phyloP scores from a whole-genome alignment of 306 rosid genomes.

The Fragaria iinumae region DNA sequence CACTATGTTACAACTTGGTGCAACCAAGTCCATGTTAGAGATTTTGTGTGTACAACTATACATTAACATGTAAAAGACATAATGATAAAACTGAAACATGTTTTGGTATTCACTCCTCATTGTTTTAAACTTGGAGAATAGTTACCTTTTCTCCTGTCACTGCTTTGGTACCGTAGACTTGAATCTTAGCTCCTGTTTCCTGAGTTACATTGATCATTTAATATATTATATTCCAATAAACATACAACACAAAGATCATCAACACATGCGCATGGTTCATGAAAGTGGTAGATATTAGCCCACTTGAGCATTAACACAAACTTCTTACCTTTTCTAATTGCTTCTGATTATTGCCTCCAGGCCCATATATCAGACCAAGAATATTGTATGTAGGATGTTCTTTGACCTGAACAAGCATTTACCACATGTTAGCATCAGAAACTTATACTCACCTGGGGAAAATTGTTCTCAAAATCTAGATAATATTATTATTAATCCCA shows the following conservation, averaged over 20 bases:
- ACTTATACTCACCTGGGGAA: not conserved
- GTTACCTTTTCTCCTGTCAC: constrained; percentile 70
- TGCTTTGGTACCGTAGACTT: constrained; percentile 64
- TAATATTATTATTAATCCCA: not conserved
- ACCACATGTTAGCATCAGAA: constrained; percentile 18
- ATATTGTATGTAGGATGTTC: constrained; percentile 76
- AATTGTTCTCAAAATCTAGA: not conserved
- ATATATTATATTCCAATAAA: not conserved
- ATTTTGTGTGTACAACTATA: not conserved
- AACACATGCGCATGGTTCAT: not conserved
- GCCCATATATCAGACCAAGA: constrained; percentile 70
- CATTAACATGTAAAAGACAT: not conserved
- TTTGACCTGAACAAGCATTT: constrained; percentile 59
- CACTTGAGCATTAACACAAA: constrained; percentile 1
- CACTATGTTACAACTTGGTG: not conserved
- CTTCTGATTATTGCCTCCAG: constrained; percentile 80
- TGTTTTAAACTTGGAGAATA: not conserved
- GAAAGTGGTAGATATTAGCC: not conserved
- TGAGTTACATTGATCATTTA: constrained; percentile 27
- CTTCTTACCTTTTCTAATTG: constrained; percentile 74
- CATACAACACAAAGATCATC: not conserved
- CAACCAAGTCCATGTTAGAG: constrained; percentile 7
- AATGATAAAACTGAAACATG: not conserved
- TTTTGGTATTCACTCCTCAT: not conserved
- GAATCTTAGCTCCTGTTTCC: constrained; percentile 92